A percentile compares a stretch with the other conserved stretches of the same genome.
Evolutionary conservation across 306 rosid genomes (phyloP).

Genomic region (Vachellia pachyceras): DNA sequence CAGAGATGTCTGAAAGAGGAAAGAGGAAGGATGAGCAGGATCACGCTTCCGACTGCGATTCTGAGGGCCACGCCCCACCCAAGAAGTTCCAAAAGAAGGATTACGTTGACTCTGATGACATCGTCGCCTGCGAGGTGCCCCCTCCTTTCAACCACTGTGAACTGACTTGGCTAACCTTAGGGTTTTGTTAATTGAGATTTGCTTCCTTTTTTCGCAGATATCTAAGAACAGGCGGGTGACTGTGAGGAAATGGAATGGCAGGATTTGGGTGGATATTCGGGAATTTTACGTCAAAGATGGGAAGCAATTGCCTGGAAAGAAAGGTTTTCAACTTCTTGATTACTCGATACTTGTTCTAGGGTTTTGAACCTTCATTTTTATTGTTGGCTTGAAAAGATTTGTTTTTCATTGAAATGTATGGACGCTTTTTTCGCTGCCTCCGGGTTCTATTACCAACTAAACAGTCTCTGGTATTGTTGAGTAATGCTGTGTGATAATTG

Average conservation of each 20-base stretch:
- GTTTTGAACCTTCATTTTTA: background rate
- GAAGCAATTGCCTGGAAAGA: slow-evolving; percentile 76
- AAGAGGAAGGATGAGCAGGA: slow-evolving; percentile 71
- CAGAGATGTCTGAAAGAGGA: slow-evolving; percentile 72
- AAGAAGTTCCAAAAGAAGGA: slow-evolving; percentile 51
- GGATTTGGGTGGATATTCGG: slow-evolving; percentile 69
- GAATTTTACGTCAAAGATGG: slow-evolving; percentile 79
- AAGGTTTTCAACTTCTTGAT: slow-evolving; percentile 50
- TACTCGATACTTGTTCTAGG: background rate
- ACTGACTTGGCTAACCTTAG: background rate
- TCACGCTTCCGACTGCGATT: slow-evolving; percentile 56
- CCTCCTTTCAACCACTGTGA: background rate
- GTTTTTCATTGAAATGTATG: background rate
- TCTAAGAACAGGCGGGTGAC: slow-evolving; percentile 69
- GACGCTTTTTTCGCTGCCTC: background rate
- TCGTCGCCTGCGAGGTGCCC: slow-evolving; percentile 67
- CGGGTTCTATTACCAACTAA: background rate
- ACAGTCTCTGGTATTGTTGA: background rate
- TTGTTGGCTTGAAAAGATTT: too few species aligned
- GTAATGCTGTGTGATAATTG: background rate
- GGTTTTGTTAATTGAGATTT: slow-evolving; percentile 6
- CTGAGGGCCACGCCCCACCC: slow-evolving; percentile 63
- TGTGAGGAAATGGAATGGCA: slow-evolving; percentile 78
- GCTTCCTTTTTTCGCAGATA: slow-evolving; percentile 42
- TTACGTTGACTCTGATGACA: slow-evolving; percentile 54